These are phyloP conservation scores for Pythium plurisporium DNA, from an alignment of 352 stramenopile species.

Conservation along the genomic window DNA sequence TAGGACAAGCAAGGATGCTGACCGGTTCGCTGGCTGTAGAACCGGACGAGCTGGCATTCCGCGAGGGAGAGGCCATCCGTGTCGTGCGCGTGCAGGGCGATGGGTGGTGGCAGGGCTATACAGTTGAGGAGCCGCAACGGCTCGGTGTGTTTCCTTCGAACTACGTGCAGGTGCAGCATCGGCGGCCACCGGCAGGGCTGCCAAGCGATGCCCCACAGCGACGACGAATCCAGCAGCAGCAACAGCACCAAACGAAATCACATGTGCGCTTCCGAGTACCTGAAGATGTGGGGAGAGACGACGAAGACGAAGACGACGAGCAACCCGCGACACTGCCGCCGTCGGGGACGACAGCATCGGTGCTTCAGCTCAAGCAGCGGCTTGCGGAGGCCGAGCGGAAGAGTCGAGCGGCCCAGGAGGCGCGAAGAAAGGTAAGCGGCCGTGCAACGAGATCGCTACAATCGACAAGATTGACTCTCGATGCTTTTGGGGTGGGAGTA, in stretches of 20 bases:
- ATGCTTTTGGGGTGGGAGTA: too few relatives aligned
- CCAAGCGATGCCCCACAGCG: neutral
- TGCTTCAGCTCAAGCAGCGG: constrained; percentile 39
- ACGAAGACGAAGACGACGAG: constrained; percentile 19
- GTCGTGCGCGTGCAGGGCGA: constrained; percentile 54
- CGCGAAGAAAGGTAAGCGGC: constrained; percentile 28
- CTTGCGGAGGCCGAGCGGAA: constrained; percentile 39
- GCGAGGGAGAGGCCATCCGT: constrained; percentile 37
- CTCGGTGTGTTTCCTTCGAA: constrained; percentile 62
- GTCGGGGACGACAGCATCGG: constrained; percentile 16
- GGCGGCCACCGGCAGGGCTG: constrained; percentile 1
- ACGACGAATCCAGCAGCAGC: constrained; percentile 13
- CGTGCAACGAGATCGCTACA: too few relatives aligned
- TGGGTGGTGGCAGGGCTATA: constrained; percentile 57
- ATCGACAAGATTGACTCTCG: too few relatives aligned
- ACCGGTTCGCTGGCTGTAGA: constrained; percentile 21
- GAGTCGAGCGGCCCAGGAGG: constrained; percentile 31
- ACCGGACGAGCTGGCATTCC: constrained; percentile 48
- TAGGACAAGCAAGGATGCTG: neutral
- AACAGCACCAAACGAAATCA: constrained; percentile 8
- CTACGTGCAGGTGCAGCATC: constrained; percentile 52
- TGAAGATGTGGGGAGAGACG: too few relatives aligned
- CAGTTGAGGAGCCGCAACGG: constrained; percentile 21
- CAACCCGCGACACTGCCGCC: constrained; percentile 16
- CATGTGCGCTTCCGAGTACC: too few relatives aligned